Percentiles rank a stretch among this genome's conserved stretches.
phyloP scores from a whole-genome alignment of 2,329 filamentous ascomycete species.

The Aspergillus costaricaensis region DNA sequence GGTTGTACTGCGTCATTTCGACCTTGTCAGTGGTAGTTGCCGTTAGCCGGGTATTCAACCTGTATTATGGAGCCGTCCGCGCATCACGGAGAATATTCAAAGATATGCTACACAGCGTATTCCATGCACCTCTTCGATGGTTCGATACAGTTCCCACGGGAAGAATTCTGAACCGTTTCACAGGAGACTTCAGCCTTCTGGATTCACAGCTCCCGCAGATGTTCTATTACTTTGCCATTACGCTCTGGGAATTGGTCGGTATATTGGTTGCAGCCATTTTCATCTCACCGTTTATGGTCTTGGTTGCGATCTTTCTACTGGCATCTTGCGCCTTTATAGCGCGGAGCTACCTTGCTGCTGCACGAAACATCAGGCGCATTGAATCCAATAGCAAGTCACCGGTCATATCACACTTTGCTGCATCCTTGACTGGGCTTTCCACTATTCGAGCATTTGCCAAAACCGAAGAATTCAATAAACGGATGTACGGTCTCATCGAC shows the following conservation, averaged over 20 bases:
- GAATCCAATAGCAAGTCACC: constrained; percentile 77
- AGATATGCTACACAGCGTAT: constrained; percentile 65
- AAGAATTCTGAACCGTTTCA: constrained; percentile 74
- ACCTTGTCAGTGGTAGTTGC: constrained; percentile 11
- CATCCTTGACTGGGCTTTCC: constrained; percentile 69
- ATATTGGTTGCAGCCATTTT: constrained; percentile 35
- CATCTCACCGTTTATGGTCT: constrained; percentile 63
- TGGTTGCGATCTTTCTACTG: constrained; percentile 62
- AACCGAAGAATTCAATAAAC: constrained; percentile 63
- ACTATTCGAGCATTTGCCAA: constrained; percentile 78
- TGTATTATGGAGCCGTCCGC: constrained; percentile 65
- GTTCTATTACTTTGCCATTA: constrained; percentile 57
- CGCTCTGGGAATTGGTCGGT: neutral
- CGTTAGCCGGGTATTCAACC: constrained; percentile 58
- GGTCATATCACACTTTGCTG: constrained; percentile 77
- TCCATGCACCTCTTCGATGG: constrained; percentile 72
- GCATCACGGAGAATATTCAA: constrained; percentile 71
- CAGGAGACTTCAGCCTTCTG: constrained; percentile 71
- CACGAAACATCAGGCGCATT: constrained; percentile 73
- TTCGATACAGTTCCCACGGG: constrained; percentile 76
- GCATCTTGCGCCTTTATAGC: constrained; percentile 52
- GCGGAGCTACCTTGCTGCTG: constrained; percentile 67
- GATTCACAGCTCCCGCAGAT: constrained; percentile 68
- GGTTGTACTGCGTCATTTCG: constrained; percentile 11
- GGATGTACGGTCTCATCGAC: constrained; percentile 71